Evolutionary conservation across 2,329 filamentous ascomycete genomes (phyloP), one percentile per base, ranked within the genome.

Genomic region (Alternaria consortialis): DNA sequence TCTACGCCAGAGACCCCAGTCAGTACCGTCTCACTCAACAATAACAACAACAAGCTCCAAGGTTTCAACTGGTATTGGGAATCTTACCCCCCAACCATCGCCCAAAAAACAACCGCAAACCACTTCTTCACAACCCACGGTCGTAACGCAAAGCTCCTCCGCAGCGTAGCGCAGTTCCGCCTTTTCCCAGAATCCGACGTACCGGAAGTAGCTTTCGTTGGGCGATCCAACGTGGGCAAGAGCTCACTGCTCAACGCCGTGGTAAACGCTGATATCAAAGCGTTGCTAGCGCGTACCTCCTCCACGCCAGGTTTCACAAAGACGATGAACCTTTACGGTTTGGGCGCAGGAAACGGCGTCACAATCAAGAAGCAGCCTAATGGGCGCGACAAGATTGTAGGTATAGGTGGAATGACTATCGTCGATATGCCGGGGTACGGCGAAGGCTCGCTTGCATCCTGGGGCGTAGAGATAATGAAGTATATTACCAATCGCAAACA

Each of bases 381-480:
- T 2, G 67, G 64, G 2, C 56, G 60, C 11, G 76, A 73, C 56
- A 74, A 74, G 29, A 78, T 79, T 37, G 62, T 80, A 8, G 79
- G 79, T 1, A 57, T 64, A 0, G 78, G 80, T 0, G 81, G 80
- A 0, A 71, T 90, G 29, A 84, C 88, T 0, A 82, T 92, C 34
- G 81, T 92, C 20, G 90, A 92, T 74, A 90, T 90, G 85, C 90
- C 90, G 1, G 90, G 90, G 0, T 92, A 92, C 71, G 90, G 90
- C 4, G 84, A 86, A 58, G 88, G 85, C 1, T 88, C 86, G 70
- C 78, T 84, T 34, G 75, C 81, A 8, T 85, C 87, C 68, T 91
- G 89, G 88, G 90, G 90, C 0, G 72, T 77, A 25, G 87, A 91
- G 75, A 89, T 91, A 61, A 82, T 91, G 80, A 91, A 90, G 74